These are phyloP conservation scores for Macrophomina phaseolina DNA, from an alignment of 2,329 filamentous ascomycete species.

Conservation along the genomic window DNA sequence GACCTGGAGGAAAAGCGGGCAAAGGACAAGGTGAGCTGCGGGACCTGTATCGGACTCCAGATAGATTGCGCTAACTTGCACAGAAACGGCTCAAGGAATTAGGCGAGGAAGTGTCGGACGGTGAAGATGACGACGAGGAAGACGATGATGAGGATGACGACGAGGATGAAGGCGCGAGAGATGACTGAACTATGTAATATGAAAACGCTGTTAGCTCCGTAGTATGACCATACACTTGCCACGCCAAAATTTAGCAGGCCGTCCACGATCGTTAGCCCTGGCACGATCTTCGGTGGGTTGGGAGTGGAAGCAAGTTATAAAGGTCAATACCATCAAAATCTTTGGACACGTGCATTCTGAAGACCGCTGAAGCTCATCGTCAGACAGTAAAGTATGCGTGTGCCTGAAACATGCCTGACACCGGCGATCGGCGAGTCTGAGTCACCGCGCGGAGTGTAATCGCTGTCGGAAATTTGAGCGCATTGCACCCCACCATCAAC, in stretches of 20 bases:
- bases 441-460: conserved; percentile 22
- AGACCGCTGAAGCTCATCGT: too few relatives aligned
- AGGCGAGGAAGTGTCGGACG: conserved; percentile 50
- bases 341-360: too few relatives aligned
- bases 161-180: conserved; percentile 38
- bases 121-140: conserved; percentile 47
- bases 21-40: conserved; percentile 43
- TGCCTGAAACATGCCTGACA: conserved; percentile 7
- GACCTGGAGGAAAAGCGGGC: conserved; percentile 54
- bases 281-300: too few relatives aligned
- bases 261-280: too few relatives aligned
- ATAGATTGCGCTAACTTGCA: conserved; percentile 31
- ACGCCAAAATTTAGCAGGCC: too few relatives aligned
- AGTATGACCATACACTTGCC: not conserved
- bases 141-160: conserved; percentile 52
- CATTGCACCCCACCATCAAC: conserved; percentile 22
- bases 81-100: conserved; percentile 56
- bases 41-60: not conserved
- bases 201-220: not conserved
- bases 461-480: conserved; percentile 24
- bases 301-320: too few relatives aligned
- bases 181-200: not conserved
- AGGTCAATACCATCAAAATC: too few relatives aligned
- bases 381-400: not conserved
- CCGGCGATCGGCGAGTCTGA: conserved; percentile 19